Evolutionary conservation across 345 rosid genomes (phyloP).

Genomic region (Geranium rotundifolium): DNA sequence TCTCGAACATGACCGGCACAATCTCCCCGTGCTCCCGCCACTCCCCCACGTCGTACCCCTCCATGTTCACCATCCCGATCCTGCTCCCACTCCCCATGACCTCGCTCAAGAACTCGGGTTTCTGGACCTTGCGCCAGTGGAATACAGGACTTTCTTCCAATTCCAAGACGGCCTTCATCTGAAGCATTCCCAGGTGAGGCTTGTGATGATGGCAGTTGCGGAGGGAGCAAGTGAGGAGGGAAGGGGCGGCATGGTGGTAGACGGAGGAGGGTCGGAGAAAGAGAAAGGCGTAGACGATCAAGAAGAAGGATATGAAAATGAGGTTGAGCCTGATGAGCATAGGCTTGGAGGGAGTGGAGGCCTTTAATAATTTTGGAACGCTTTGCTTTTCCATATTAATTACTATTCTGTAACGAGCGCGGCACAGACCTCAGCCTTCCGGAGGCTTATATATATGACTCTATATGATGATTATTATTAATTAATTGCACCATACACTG

Average conservation of each 20-base stretch:
- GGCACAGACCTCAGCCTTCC: no score
- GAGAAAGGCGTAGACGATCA: constrained; percentile 42
- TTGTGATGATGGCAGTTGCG: constrained; percentile 75
- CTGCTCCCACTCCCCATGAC: constrained; percentile 30
- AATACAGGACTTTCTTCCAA: constrained; percentile 20
- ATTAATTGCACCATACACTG: no score
- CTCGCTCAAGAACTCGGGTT: constrained; percentile 49
- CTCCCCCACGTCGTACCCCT: constrained; percentile 41
- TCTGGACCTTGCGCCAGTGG: constrained; percentile 2
- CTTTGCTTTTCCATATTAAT: not conserved
- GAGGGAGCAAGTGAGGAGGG: constrained; percentile 62
- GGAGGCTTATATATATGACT: no score
- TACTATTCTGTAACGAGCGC: no score
- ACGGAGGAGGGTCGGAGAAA: constrained; percentile 58
- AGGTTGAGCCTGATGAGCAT: constrained; percentile 52
- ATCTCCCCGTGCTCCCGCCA: constrained; percentile 52
- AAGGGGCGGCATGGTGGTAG: constrained; percentile 41
- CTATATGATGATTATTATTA: no score
- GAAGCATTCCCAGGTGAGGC: constrained; percentile 48
- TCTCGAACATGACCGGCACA: constrained; percentile 37
- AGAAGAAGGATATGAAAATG: constrained; percentile 49
- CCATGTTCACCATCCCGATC: constrained; percentile 81
- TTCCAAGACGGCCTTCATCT: constrained; percentile 50
- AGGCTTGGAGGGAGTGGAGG: constrained; percentile 44
- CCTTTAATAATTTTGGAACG: constrained; percentile 22